Evolutionary conservation across 2,329 filamentous ascomycete species (phyloP).

Genomic region (Trichophyton schoenleinii): DNA sequence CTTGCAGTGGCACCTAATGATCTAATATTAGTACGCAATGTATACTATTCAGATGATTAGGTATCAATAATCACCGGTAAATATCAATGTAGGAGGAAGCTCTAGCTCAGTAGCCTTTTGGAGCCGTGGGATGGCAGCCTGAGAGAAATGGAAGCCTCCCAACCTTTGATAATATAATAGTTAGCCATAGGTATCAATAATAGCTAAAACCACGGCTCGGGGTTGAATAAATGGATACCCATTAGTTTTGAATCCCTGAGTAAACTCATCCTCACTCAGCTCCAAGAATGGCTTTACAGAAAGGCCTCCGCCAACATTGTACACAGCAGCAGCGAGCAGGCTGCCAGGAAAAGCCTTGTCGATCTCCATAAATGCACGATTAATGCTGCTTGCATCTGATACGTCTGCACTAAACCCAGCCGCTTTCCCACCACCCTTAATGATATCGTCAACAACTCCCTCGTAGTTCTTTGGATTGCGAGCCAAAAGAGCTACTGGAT

Average conservation of each 20-base stretch:
- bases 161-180: slow-evolving; percentile 18
- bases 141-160: slow-evolving; percentile 66
- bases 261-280: slow-evolving; percentile 46
- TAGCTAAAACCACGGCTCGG: slow-evolving; percentile 13
- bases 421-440: slow-evolving; percentile 44
- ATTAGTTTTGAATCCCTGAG: slow-evolving; percentile 38
- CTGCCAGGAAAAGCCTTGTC: slow-evolving; percentile 40
- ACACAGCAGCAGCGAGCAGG: slow-evolving; percentile 42
- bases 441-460: slow-evolving; percentile 47
- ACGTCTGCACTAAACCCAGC: slow-evolving; percentile 50
- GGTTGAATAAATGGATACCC: slow-evolving; percentile 25
- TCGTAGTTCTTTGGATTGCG: slow-evolving; percentile 46
- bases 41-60: not conserved
- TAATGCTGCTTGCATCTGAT: slow-evolving; percentile 40
- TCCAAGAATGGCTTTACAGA: slow-evolving; percentile 50
- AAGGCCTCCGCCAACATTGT: slow-evolving; percentile 48
- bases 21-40: not conserved
- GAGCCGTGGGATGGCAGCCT: slow-evolving; percentile 57
- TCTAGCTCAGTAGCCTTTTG: slow-evolving; percentile 45
- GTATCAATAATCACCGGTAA: slow-evolving; percentile 41
- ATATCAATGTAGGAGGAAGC: slow-evolving; percentile 65
- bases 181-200: not conserved
- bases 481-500: slow-evolving; percentile 48
- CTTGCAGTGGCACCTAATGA: slow-evolving; percentile 61
- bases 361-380: slow-evolving; percentile 42